Evolutionary conservation across 2,329 filamentous ascomycete genomes (phyloP), one percentile per base, ranked within the genome.

Genomic region (Remersonia thermophila): DNA sequence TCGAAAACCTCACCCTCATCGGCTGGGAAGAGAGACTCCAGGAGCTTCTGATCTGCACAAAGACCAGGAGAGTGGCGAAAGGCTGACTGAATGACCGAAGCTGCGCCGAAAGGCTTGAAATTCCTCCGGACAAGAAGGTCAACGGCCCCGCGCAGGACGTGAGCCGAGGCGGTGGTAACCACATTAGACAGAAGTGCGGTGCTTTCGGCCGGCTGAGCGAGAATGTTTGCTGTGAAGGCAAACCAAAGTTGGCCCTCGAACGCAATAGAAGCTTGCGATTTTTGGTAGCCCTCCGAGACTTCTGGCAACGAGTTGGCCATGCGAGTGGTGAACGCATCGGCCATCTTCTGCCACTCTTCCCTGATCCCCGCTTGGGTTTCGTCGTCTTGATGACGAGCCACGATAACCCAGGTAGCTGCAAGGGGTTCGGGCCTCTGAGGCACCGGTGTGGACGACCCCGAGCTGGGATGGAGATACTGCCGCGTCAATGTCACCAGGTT

Each of bases 281-380:
- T 66, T 17, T 72, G 67, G 47, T 83, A 83, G 13, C 85, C 81
- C 43, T 80, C 80, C 0, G 85, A 86, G 38, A 89, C 77, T 51
- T 89, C 85, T 1, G 87, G 85, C 4, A 83, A 68, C 0, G 85
- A 93, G 5, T 73, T 72, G 36, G 77, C 77, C 38, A 94, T 76
- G 27, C 71, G 68, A 23, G 74, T 64, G 17, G 78, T 63, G n/a
- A 94, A 59, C 0, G 66, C 55, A 1, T 71, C 60, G 0, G 73
- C 71, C n/a, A 85, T 57, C 2, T 62, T 62, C 2, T 63, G 55
- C 83, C 83, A 91, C 44, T 78, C 64, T 3, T 64, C 55, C 12
- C 62, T 54, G 0, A 83, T 61, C 1, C 70, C 61, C 3, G 60
- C 47, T 0, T 67, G 55, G 3, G 77, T 46, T 2, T 65, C 57